Percentiles rank a stretch among this genome's conserved stretches.
Evolutionary conservation across 2,329 filamentous ascomycete genomes (phyloP).

Genomic region (Leptographium procerum): DNA sequence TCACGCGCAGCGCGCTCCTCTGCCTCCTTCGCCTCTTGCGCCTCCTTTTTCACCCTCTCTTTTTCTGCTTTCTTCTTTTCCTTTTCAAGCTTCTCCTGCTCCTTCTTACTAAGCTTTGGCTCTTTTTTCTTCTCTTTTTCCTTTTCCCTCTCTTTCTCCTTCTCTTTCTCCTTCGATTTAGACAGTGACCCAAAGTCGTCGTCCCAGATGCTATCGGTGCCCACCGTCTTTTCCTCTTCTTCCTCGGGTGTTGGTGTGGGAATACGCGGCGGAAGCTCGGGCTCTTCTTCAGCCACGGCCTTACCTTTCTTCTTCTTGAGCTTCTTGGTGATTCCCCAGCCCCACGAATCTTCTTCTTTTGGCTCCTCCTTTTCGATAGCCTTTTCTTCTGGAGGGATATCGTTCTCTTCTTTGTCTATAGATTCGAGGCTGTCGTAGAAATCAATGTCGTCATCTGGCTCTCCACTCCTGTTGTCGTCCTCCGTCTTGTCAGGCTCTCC

Average conservation of each 20-base stretch:
- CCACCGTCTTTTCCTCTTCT: conserved; percentile 29
- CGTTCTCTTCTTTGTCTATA: conserved; percentile 31
- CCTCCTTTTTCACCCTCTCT: conserved; percentile 32
- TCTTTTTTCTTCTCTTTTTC: conserved; percentile 26
- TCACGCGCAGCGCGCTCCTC: conserved; percentile 25
- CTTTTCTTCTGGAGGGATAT: conserved; percentile 18
- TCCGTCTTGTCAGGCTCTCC: conserved; percentile 8
- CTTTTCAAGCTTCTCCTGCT: conserved; percentile 38
- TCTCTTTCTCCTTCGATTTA: conserved; percentile 29
- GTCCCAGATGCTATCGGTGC: conserved; percentile 23
- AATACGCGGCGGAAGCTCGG: conserved; percentile 32
- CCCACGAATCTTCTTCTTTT: conserved; percentile 26
- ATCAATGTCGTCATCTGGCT: conserved; percentile 9
- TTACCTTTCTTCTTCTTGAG: conserved; percentile 19
- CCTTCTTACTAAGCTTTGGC: conserved; percentile 36
- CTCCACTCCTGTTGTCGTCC: conserved; percentile 8
- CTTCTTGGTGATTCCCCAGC: conserved; percentile 16
- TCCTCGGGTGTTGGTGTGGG: conserved; percentile 37
- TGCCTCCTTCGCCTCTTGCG: conserved; percentile 20
- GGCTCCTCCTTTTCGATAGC: conserved; percentile 33
- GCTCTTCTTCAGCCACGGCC: conserved; percentile 24
- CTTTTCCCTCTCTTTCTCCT: conserved; percentile 15
- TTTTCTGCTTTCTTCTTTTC: conserved; percentile 25
- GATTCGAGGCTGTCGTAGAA: conserved; percentile 20
- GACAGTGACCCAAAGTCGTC: conserved; percentile 18